These are phyloP conservation scores for Auricularia auricula-judae DNA, from an alignment of 768 basidiomycete species.

Conservation along the genomic window DNA sequence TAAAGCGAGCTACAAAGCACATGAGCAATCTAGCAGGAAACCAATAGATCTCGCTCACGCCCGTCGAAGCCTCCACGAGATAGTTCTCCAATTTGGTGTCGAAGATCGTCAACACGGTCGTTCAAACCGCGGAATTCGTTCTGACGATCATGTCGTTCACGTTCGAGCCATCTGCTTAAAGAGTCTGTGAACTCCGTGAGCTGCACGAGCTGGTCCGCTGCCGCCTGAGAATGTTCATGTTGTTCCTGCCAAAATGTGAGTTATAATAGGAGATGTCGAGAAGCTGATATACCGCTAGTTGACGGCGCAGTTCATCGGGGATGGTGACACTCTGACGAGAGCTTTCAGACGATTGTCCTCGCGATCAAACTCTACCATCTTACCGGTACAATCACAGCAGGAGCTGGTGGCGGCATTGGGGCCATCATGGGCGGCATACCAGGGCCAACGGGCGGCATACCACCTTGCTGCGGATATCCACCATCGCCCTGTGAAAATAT, in stretches of 20 bases:
- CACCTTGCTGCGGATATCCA: too few relatives aligned
- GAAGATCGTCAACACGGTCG: constrained; percentile 44
- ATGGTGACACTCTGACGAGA: background rate
- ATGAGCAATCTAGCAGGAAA: background rate
- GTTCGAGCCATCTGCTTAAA: constrained; percentile 69
- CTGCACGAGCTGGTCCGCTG: constrained; percentile 9
- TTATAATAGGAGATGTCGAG: background rate
- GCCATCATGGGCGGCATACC: too few relatives aligned
- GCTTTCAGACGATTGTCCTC: background rate
- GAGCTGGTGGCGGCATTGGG: background rate
- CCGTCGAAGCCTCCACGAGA: background rate
- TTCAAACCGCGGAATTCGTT: constrained; percentile 57
- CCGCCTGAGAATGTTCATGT: background rate
- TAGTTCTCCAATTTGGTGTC: constrained; percentile 11
- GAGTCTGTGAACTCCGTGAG: constrained; percentile 51
- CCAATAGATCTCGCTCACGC: background rate
- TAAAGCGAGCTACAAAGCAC: background rate
- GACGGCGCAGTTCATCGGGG: background rate
- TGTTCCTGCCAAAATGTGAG: background rate
- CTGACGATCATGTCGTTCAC: constrained; percentile 71
- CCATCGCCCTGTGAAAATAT: too few relatives aligned
- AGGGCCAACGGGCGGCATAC: background rate
- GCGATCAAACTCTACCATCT: background rate
- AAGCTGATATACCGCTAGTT: background rate
- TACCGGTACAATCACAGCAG: background rate